Conservation (phyloP, 345 rosid species). For the Aethionema arabicum region DNA sequence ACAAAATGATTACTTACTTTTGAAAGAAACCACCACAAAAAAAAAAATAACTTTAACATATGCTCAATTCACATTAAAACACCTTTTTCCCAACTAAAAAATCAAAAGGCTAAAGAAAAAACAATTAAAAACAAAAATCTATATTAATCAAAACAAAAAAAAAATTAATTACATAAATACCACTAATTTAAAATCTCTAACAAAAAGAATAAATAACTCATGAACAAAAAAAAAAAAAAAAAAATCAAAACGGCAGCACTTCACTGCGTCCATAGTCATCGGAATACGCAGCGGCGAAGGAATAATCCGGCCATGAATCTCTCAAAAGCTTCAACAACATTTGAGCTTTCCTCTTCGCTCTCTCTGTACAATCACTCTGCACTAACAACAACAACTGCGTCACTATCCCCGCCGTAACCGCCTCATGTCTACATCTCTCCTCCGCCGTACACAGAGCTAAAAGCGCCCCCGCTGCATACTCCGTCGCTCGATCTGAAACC, state of each 20-base stretch:
- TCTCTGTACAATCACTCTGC: slow-evolving; percentile 93
- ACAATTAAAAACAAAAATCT: neutral
- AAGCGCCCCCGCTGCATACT: slow-evolving; percentile 91
- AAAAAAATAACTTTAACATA: too few relatives aligned
- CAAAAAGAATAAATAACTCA: slow-evolving; percentile 10
- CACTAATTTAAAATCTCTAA: slow-evolving; percentile 15
- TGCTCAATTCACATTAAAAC: too few relatives aligned
- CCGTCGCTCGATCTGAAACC: slow-evolving; percentile 89
- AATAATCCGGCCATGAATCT: slow-evolving; percentile 80
- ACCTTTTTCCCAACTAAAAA: slow-evolving; percentile 1
- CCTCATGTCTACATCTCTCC: slow-evolving; percentile 69
- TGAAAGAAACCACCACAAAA: too few relatives aligned
- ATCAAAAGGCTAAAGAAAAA: neutral
- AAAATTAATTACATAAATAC: slow-evolving; percentile 29
- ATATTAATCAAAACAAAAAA: neutral
- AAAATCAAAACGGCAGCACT: slow-evolving; percentile 62
- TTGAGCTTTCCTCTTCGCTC: slow-evolving; percentile 98
- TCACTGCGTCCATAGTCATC: slow-evolving; percentile 72
- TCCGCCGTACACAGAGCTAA: slow-evolving; percentile 67
- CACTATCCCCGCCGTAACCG: slow-evolving; percentile 82
- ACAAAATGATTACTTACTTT: too few relatives aligned
- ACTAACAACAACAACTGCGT: slow-evolving; percentile 80
- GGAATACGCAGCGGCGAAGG: slow-evolving; percentile 51
- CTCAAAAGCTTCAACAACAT: slow-evolving; percentile 73
- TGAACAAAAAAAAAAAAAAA: neutral